Percentiles rank a stretch among this genome's conserved stretches.
Evolutionary conservation across 169 alveolate genomes (phyloP).

Genomic region (Plasmodium fragile): DNA sequence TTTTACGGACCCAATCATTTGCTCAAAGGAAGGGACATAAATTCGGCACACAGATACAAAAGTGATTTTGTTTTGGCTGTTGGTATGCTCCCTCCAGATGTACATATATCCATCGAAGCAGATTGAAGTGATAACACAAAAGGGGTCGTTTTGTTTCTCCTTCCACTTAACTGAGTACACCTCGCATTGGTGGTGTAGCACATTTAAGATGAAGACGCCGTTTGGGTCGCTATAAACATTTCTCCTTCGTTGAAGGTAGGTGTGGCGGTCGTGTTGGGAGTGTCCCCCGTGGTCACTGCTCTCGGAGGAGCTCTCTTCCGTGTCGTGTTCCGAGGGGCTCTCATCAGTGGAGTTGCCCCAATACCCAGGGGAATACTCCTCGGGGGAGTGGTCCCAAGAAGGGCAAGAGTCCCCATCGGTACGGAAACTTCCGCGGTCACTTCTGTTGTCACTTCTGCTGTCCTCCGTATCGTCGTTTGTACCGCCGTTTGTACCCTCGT

Average conservation of each 20-base stretch:
- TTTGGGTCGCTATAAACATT: conserved; percentile 50
- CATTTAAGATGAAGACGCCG: conserved; percentile 32
- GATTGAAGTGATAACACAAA: conserved; percentile 34
- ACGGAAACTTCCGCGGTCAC: too few species aligned
- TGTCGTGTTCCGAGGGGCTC: not conserved
- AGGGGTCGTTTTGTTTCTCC: conserved; percentile 19
- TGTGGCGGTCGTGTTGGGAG: not conserved
- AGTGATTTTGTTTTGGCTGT: conserved; percentile 62
- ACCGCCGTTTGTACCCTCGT: too few species aligned
- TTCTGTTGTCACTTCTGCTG: not conserved
- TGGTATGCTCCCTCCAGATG: conserved; percentile 63
- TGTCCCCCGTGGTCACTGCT: not conserved
- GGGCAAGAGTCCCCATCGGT: not conserved
- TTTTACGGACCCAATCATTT: conserved; percentile 14
- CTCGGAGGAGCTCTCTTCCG: not conserved
- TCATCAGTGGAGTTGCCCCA: not conserved
- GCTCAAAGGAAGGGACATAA: conserved; percentile 35
- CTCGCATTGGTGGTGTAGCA: conserved; percentile 51
- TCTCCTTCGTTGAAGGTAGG: not conserved
- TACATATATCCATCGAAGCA: conserved; percentile 74
- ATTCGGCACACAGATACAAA: conserved; percentile 56
- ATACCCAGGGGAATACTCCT: not conserved
- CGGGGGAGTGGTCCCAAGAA: not conserved
- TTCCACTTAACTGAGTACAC: conserved; percentile 74
- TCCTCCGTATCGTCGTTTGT: not conserved